phyloP scores from a whole-genome alignment of 2,329 filamentous ascomycete genomes.

The Colletotrichum chrysophilum region DNA sequence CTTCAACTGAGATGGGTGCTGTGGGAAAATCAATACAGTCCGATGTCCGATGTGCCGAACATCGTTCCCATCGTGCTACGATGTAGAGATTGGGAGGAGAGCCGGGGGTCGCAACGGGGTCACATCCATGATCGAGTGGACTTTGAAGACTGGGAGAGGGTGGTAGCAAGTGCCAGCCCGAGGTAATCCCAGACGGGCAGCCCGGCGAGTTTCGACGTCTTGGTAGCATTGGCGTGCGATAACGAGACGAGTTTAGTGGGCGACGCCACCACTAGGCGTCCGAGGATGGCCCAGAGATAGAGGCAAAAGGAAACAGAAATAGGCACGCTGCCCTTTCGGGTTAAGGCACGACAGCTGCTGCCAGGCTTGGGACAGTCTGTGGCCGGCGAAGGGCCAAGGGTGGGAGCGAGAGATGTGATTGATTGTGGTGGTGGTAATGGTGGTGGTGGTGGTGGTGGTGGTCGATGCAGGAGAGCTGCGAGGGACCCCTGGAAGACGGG shows the following conservation, averaged over 20 bases:
- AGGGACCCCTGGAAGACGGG: conserved; percentile 5
- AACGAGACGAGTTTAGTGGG: conserved; percentile 17
- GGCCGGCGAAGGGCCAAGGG: neutral
- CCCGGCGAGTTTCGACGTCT: conserved; percentile 13
- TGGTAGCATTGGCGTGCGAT: conserved; percentile 16
- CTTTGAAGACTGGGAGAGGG: neutral
- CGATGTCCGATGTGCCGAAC: neutral
- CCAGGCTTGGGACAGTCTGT: neutral
- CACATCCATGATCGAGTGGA: neutral
- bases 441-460: neutral
- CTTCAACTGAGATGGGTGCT: neutral
- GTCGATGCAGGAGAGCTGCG: conserved; percentile 16
- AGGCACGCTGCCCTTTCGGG: conserved; percentile 3
- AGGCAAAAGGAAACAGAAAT: conserved; percentile 18
- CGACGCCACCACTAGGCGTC: conserved; percentile 17
- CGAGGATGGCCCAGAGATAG: conserved; percentile 18
- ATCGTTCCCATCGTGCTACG: neutral
- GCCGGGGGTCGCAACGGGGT: neutral
- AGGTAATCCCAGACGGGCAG: conserved; percentile 6
- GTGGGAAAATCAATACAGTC: conserved; percentile 1
- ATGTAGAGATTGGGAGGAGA: neutral
- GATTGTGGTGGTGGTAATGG: neutral
- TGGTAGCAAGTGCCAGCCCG: neutral
- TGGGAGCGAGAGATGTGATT: neutral
- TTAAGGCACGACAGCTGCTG: neutral